phyloP scores from a whole-genome alignment of 2,329 filamentous ascomycete species.

The Epicoccum nigrum region DNA sequence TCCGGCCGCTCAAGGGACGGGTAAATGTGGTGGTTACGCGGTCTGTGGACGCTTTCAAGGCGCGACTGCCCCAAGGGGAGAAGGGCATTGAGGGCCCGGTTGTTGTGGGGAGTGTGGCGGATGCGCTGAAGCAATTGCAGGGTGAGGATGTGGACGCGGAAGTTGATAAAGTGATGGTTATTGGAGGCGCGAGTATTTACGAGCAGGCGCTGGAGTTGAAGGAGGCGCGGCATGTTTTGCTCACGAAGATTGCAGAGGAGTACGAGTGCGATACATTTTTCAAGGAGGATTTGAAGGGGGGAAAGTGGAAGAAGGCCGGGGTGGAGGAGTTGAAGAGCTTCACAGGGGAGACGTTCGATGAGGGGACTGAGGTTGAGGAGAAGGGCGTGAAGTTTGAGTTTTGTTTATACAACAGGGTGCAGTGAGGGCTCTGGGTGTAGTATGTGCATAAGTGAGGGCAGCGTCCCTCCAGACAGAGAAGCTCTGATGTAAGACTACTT shows the following conservation, averaged over 20 bases:
- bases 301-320: conserved; percentile 61
- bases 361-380: conserved; percentile 65
- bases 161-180: conserved; percentile 69
- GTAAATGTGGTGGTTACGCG: conserved; percentile 83
- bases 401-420: conserved; percentile 63
- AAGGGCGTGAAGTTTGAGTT: conserved; percentile 71
- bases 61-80: neutral
- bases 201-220: conserved; percentile 66
- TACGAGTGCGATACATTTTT: conserved; percentile 82
- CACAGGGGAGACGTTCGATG: conserved; percentile 68
- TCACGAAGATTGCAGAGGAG: conserved; percentile 71
- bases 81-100: conserved; percentile 51
- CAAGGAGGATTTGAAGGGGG: conserved; percentile 61
- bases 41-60: conserved; percentile 23
- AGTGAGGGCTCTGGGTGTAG: neutral
- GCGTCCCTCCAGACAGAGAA: neutral
- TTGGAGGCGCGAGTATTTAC: conserved; percentile 90
- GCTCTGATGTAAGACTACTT: neutral
- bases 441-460: neutral
- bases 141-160: neutral
- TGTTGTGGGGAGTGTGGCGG: conserved; percentile 62
- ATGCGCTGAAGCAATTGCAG: conserved; percentile 58
- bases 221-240: conserved; percentile 67
- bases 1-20: conserved; percentile 79
- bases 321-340: conserved; percentile 65